Conservation (phyloP, 768 basidiomycete genomes). For the Boletus speciosus region DNA sequence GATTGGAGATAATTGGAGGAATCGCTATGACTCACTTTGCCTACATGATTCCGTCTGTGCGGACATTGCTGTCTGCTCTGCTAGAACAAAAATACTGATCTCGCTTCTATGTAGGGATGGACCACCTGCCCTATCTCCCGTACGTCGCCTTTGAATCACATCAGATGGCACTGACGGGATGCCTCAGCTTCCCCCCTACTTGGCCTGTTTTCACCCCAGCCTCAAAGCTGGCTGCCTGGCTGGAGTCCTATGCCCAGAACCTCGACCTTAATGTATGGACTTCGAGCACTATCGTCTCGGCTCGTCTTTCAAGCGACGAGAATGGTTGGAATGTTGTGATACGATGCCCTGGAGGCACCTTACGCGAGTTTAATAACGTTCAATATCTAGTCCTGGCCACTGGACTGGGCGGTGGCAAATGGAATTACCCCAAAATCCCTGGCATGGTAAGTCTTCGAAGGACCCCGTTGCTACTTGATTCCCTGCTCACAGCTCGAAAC, state of each 20-base stretch:
- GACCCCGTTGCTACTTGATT: not conserved
- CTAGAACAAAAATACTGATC: not conserved
- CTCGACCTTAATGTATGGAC: slow-evolving; percentile 64
- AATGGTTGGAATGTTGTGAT: slow-evolving; percentile 44
- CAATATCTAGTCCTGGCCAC: slow-evolving; percentile 54
- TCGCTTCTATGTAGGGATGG: not conserved
- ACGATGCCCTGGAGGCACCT: slow-evolving; percentile 25
- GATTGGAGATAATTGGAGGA: slow-evolving; percentile 54
- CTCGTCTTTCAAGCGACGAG: slow-evolving; percentile 20
- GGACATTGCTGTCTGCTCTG: not conserved
- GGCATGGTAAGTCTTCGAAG: slow-evolving; percentile 32
- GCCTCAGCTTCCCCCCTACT: slow-evolving; percentile 45
- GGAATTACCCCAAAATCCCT: slow-evolving; percentile 42
- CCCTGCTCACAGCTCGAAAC: not conserved
- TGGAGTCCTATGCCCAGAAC: slow-evolving; percentile 53
- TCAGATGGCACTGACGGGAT: not conserved
- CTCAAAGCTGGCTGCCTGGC: slow-evolving; percentile 53
- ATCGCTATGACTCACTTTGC: slow-evolving; percentile 53
- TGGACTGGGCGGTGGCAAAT: slow-evolving; percentile 40
- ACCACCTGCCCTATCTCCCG: slow-evolving; percentile 42
- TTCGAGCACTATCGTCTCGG: slow-evolving; percentile 36
- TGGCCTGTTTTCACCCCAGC: slow-evolving; percentile 52
- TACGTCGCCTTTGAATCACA: slow-evolving; percentile 21
- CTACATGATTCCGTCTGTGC: slow-evolving; percentile 46
- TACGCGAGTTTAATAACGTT: slow-evolving; percentile 32